phyloP scores from a whole-genome alignment of 2,329 filamentous ascomycete genomes.

The Xylariaceae sp. region DNA sequence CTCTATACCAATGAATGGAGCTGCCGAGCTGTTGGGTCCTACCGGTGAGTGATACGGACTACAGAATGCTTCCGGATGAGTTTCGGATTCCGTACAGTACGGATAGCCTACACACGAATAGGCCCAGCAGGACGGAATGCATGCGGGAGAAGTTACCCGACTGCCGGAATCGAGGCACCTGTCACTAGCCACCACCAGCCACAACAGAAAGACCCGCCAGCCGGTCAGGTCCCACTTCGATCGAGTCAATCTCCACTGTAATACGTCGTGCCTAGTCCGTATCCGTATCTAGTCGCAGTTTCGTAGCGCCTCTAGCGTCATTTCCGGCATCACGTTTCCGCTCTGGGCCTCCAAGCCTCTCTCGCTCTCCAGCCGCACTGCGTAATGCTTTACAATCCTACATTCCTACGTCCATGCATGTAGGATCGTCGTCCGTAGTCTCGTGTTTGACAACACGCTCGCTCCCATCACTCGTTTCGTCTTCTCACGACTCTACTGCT shows the following conservation, averaged over 20 bases:
- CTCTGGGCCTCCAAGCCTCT: neutral
- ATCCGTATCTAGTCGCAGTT: neutral
- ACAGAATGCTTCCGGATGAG: no score
- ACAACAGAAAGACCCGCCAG: neutral
- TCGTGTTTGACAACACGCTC: neutral
- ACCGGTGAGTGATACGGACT: no score
- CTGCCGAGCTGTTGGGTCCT: no score
- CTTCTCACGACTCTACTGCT: neutral
- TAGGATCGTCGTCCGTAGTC: no score
- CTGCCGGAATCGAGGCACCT: no score
- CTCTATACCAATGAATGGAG: no score
- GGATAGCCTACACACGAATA: no score
- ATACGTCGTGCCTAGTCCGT: neutral
- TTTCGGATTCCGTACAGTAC: no score
- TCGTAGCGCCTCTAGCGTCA: neutral
- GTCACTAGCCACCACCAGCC: no score
- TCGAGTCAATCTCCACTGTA: no score
- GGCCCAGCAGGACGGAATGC: no score
- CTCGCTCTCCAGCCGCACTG: neutral
- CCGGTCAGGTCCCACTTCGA: neutral
- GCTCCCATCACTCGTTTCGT: neutral
- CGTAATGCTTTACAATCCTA: neutral
- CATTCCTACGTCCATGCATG: neutral
- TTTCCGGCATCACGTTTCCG: neutral
- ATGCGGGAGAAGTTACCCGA: no score